A percentile compares a stretch with the other conserved stretches of the same genome.
Evolutionary conservation across 2,329 filamentous ascomycete species (phyloP).

Genomic region (Cercospora sojina): DNA sequence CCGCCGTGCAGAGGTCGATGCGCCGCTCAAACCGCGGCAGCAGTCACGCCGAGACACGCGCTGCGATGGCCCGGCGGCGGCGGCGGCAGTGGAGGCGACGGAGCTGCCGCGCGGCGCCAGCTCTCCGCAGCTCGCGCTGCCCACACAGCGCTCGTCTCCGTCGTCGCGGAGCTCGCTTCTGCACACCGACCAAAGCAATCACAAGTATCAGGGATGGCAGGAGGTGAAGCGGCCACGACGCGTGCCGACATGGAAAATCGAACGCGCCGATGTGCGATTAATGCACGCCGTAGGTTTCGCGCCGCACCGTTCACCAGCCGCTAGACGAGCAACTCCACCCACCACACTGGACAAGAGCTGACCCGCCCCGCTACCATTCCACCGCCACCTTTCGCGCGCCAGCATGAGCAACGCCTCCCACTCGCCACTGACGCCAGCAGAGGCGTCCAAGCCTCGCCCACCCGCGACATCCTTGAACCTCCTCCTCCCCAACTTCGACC

Average conservation of each 20-base stretch:
- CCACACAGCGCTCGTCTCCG: background rate
- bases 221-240: background rate
- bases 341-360: background rate
- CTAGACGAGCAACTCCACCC: too few relatives aligned
- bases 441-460: background rate
- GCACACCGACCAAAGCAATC: background rate
- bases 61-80: background rate
- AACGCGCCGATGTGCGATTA: background rate
- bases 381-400: background rate
- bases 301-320: background rate
- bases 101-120: background rate
- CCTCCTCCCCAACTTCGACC: conserved; percentile 2
- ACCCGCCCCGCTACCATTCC: background rate
- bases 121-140: background rate
- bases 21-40: conserved; percentile 2
- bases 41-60: background rate
- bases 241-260: background rate
- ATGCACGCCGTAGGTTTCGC: background rate
- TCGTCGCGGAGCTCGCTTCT: background rate
- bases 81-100: background rate
- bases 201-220: background rate
- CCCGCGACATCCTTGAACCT: background rate
- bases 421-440: background rate
- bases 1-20: background rate
- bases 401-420: background rate